Evolutionary conservation across 1,139 yeast species (phyloP), one percentile per base, ranked within the genome.

Genomic region (Yamadazyma friedrichii): DNA sequence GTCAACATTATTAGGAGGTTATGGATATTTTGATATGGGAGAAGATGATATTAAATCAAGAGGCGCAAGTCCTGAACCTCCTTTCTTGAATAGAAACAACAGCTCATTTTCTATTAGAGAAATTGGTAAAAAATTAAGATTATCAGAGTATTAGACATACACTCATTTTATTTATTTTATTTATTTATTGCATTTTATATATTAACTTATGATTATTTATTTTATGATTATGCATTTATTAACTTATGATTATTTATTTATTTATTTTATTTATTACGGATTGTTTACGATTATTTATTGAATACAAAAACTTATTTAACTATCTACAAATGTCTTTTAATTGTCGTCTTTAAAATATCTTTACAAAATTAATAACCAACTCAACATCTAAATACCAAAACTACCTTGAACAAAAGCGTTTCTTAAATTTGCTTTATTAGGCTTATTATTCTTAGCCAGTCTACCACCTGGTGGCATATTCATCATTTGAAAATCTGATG

Each of bases 1-100:
- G 41, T 59, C 65, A 26, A 82, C 80, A 44, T 71, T 86, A 54
- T 70, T 86, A 42, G 93, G 94, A 43, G 95, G 95, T 1, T 86
- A 86, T 55, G 88, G 88, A 6, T 83, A 83, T 60, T 83, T 83
- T 52, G 89, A 82, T 57, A 74, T 83, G 65, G 87, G 86, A 40
- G 89, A 82, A 39, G 82, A 82, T 38, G 76, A 73, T 45, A 80
- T 83, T 48, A 80, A 84, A 53, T 80, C 88, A 3, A 70, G 88
- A 50, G 86, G 87, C 3, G 78, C 76, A 32, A 71, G 82, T n/a
- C 88, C 88, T 1, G 88, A 81, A 51, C 82, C 82, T 6, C 81
- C 82, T 47, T 70, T 70, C 61, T 67, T 64, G 54, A 62, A 65
- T 45, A 68, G 73, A 49, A 61, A 59, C 47, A 66, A 63, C 46